Conservation (phyloP, 805 yeast species). For the Zygosaccharomyces siamensis region DNA sequence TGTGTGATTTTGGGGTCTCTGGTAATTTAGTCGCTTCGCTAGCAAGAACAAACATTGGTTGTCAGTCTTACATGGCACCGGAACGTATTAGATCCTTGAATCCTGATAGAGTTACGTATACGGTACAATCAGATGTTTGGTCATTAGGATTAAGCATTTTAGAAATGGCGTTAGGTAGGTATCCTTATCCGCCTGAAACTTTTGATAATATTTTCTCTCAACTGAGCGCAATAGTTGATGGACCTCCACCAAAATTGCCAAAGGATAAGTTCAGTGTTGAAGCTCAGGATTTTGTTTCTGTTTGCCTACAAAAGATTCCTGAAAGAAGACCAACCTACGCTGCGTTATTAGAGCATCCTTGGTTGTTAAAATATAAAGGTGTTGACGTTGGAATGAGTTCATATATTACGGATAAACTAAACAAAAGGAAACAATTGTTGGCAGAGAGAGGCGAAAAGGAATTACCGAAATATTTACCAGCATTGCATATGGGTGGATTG, state of each 20-base stretch:
- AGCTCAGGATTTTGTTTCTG: constrained; percentile 75
- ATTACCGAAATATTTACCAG: constrained; percentile 31
- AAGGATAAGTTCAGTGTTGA: constrained; percentile 56
- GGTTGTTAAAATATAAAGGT: constrained; percentile 58
- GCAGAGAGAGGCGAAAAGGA: constrained; percentile 28
- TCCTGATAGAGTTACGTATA: constrained; percentile 75
- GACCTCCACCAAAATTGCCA: constrained; percentile 81
- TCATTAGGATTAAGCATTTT: constrained; percentile 81
- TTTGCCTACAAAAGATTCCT: constrained; percentile 77
- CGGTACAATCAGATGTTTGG: constrained; percentile 96
- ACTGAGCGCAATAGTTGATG: constrained; percentile 93
- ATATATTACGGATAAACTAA: constrained; percentile 37
- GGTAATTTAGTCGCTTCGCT: constrained; percentile 93
- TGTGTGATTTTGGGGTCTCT: constrained; percentile 94
- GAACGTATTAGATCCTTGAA: constrained; percentile 76
- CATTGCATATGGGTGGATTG: constrained; percentile 37
- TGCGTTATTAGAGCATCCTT: constrained; percentile 71
- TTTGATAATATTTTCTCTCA: constrained; percentile 87
- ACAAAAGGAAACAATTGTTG: constrained; percentile 27
- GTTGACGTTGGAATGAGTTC: constrained; percentile 36
- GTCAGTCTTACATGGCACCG: constrained; percentile 98
- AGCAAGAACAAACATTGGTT: constrained; percentile 93
- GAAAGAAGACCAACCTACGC: constrained; percentile 75
- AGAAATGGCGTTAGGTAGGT: constrained; percentile 84
- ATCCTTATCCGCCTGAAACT: constrained; percentile 96